phyloP scores from a whole-genome alignment of 1,284 basidiomycete species.

The Ceratobasidium sp. region DNA sequence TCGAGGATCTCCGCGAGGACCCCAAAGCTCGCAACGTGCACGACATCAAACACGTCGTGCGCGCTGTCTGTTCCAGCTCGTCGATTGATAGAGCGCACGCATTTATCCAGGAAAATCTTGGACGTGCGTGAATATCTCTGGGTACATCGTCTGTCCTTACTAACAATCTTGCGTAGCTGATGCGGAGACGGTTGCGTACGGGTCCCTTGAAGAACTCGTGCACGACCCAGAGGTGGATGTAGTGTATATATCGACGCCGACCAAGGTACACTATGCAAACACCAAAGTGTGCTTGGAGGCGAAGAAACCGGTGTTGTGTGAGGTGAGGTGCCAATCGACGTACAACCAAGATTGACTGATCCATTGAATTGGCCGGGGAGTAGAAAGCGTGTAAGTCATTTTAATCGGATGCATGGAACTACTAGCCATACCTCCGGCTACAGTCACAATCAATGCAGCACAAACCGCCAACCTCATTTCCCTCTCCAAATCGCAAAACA shows the following conservation, averaged over 20 bases:
- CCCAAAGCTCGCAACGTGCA: conserved; percentile 53
- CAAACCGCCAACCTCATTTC: conserved; percentile 60
- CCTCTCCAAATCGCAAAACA: conserved; percentile 58
- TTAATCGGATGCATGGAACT: neutral
- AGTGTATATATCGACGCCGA: conserved; percentile 62
- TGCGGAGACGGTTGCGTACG: conserved; percentile 53
- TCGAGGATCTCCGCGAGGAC: conserved; percentile 49
- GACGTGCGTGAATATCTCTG: conserved; percentile 33
- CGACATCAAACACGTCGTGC: conserved; percentile 60
- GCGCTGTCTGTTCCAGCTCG: conserved; percentile 59
- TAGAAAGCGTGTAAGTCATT: conserved; percentile 49
- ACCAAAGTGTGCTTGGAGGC: conserved; percentile 58
- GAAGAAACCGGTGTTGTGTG: conserved; percentile 61
- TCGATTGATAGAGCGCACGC: conserved; percentile 57
- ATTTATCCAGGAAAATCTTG: conserved; percentile 57
- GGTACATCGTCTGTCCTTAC: neutral
- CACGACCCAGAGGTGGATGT: conserved; percentile 58
- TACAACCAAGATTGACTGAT: neutral
- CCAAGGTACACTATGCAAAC: conserved; percentile 61
- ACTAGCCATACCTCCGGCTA: neutral
- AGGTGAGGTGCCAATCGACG: conserved; percentile 47
- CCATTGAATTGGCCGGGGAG: neutral
- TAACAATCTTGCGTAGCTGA: neutral
- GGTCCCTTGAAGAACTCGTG: conserved; percentile 60
- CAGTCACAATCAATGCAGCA: conserved; percentile 58